Conservation (phyloP, 176 grass and related monocot species). For the Oryza coarctata region DNA sequence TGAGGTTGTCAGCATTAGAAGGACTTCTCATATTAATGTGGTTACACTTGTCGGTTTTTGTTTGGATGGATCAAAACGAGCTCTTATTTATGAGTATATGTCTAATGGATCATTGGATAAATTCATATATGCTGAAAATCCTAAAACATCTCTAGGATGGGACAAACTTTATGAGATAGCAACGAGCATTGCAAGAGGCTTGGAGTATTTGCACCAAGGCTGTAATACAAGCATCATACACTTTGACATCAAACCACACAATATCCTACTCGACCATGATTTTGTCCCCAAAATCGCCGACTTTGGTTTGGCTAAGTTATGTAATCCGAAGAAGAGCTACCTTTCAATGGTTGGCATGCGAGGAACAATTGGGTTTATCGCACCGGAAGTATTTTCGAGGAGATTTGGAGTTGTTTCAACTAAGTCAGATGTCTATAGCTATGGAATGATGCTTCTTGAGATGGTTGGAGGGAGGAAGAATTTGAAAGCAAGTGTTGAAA, state of each 20-base stretch:
- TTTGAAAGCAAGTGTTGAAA: neutral
- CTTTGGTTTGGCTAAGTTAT: neutral
- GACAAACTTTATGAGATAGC: neutral
- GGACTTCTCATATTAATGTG: neutral
- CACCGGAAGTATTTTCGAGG: neutral
- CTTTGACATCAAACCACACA: neutral
- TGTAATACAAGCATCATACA: neutral
- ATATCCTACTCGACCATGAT: neutral
- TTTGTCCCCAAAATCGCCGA: neutral
- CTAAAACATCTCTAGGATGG: neutral
- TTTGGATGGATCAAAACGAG: neutral
- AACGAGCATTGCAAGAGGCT: neutral
- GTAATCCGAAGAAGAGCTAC: neutral
- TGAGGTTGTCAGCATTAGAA: neutral
- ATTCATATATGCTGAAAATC: conserved; percentile 2
- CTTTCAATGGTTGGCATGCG: neutral
- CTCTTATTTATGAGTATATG: neutral
- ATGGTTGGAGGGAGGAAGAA: conserved; percentile 8
- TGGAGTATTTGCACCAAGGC: conserved; percentile 8
- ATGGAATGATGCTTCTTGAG: conserved; percentile 12
- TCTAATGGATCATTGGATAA: neutral
- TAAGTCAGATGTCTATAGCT: conserved; percentile 11
- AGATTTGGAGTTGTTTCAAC: conserved; percentile 3
- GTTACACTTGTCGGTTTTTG: conserved; percentile 1
- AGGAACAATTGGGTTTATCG: neutral